These are phyloP conservation scores for Aspergillus tubingensis DNA, from an alignment of 2,329 filamentous ascomycete species.

Conservation along the genomic window DNA sequence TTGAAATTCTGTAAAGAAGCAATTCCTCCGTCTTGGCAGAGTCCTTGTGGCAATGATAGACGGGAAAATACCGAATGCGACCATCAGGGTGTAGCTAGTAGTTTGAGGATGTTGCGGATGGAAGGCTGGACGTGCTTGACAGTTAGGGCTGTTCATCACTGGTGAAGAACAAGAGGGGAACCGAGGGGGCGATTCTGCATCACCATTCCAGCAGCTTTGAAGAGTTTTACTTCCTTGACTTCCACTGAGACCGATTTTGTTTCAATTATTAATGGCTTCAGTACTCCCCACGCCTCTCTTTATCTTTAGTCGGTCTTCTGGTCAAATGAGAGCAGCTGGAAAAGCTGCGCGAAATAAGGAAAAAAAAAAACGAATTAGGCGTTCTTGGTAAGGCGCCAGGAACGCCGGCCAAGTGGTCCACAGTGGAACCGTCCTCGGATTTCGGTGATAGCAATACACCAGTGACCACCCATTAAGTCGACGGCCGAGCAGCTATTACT, in stretches of 20 bases:
- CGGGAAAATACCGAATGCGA: neutral
- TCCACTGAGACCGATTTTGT: neutral
- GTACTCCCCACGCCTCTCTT: neutral
- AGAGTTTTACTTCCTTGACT: neutral
- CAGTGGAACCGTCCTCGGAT: neutral
- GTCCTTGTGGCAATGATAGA: neutral
- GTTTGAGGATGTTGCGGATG: neutral
- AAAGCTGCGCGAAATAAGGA: neutral
- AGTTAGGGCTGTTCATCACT: neutral
- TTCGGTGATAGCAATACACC: neutral
- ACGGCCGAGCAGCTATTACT: neutral
- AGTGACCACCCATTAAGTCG: neutral
- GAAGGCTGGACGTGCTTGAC: conserved; percentile 1
- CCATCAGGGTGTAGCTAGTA: neutral
- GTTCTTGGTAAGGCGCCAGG: neutral
- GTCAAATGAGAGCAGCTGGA: neutral
- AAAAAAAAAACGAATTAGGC: neutral
- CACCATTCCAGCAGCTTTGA: neutral
- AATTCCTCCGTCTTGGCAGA: conserved; percentile 20
- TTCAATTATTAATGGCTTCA: neutral
- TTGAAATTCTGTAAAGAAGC: conserved; percentile 9
- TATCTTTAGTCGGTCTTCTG: neutral
- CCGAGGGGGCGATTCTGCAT: neutral
- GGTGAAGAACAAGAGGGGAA: conserved; percentile 3
- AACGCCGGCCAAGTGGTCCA: neutral